Conservation (phyloP, 768 basidiomycete genomes). For the Mycena floridula region DNA sequence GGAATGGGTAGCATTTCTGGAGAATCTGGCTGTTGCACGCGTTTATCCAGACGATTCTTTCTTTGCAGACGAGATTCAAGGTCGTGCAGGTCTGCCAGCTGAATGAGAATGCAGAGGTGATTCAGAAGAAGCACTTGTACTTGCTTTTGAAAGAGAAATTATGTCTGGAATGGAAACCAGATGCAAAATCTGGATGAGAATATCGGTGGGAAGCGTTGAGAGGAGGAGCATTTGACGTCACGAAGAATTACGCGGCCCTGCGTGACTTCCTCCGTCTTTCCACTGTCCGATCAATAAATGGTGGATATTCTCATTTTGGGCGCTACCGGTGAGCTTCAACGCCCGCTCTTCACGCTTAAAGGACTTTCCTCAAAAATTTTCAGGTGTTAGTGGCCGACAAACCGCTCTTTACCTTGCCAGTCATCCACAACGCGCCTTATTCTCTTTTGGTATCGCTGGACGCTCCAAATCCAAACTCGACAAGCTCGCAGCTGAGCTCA, state of each 20-base stretch:
- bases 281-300: not conserved
- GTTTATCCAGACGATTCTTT: conserved; percentile 53
- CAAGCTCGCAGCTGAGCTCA: conserved; percentile 39
- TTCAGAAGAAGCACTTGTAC: no score
- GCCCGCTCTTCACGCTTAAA: not conserved
- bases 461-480: conserved; percentile 61
- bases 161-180: no score
- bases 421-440: conserved; percentile 53
- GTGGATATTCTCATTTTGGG: conserved; percentile 63
- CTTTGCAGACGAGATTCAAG: conserved; percentile 36
- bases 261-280: not conserved
- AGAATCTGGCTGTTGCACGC: conserved; percentile 40
- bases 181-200: no score
- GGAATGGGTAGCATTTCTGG: conserved; percentile 44
- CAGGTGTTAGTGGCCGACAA: conserved; percentile 69
- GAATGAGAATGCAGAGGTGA: no score
- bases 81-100: no score
- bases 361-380: not conserved
- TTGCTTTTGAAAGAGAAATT: no score
- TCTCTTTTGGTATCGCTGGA: conserved; percentile 66
- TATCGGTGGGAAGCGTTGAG: no score
- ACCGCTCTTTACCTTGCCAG: conserved; percentile 58
- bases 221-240: no score
- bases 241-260: no score
- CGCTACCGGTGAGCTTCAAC: conserved; percentile 43